phyloP scores from a whole-genome alignment of 2,329 filamentous ascomycete genomes.

The Myrmaecium sp. region DNA sequence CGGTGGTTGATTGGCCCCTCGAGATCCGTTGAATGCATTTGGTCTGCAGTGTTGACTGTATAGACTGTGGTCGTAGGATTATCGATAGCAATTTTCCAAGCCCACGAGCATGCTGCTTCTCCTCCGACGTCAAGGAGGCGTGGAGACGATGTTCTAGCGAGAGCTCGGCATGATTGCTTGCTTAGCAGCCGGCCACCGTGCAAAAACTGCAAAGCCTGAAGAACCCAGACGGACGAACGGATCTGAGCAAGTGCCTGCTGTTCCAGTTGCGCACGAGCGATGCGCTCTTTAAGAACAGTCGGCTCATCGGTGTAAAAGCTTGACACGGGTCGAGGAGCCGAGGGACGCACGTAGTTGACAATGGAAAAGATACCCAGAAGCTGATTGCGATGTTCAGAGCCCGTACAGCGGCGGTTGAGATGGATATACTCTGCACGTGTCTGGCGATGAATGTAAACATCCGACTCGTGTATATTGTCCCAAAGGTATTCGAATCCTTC shows the following conservation, averaged over 20 bases:
- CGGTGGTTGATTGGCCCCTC: slow-evolving; percentile 76
- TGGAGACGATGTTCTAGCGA: slow-evolving; percentile 42
- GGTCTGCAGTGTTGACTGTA: slow-evolving; percentile 52
- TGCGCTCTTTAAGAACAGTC: slow-evolving; percentile 45
- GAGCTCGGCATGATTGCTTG: slow-evolving; percentile 24
- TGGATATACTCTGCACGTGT: slow-evolving; percentile 81
- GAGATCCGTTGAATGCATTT: slow-evolving; percentile 17
- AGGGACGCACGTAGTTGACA: slow-evolving; percentile 29
- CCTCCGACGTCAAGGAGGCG: slow-evolving; percentile 77
- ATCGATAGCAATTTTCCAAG: slow-evolving; percentile 78
- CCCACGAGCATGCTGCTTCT: slow-evolving; percentile 78
- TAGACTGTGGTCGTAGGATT: slow-evolving; percentile 76
- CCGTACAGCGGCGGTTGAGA: slow-evolving; percentile 58
- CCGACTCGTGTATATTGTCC: slow-evolving; percentile 46
- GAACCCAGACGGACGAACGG: slow-evolving; percentile 40
- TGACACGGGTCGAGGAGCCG: slow-evolving; percentile 27
- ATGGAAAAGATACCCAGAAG: slow-evolving; percentile 76
- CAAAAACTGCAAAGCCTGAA: slow-evolving; percentile 43
- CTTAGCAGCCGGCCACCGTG: slow-evolving; percentile 44
- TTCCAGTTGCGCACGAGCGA: slow-evolving; percentile 49
- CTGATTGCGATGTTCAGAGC: slow-evolving; percentile 58
- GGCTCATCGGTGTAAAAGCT: slow-evolving; percentile 31
- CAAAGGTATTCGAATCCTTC: slow-evolving; percentile 67
- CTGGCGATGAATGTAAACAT: slow-evolving; percentile 72
- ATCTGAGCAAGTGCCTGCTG: slow-evolving; percentile 61